phyloP scores from a whole-genome alignment of 192 early-diverging fungal genomes.

The Podila minutissima region DNA sequence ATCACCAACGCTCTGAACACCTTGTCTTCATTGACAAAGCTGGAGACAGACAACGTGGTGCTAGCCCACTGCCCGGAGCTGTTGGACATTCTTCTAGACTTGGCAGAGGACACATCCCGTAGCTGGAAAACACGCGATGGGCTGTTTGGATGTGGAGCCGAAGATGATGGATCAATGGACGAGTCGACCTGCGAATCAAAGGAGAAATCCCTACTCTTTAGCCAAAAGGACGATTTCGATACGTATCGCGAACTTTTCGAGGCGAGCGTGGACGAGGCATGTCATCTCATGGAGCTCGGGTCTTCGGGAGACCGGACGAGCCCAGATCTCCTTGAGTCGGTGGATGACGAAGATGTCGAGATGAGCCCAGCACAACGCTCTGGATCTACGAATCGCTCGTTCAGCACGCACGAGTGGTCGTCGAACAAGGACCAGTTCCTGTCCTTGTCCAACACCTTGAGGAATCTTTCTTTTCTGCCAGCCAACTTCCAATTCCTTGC shows the following conservation, averaged over 20 bases:
- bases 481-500: slow-evolving; percentile 60
- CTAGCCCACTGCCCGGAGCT: slow-evolving; percentile 72
- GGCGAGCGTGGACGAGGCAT: slow-evolving; percentile 61
- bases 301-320: background rate
- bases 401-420: slow-evolving; percentile 25
- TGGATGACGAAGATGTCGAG: slow-evolving; percentile 29
- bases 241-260: slow-evolving; percentile 63
- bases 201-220: slow-evolving; percentile 16
- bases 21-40: slow-evolving; percentile 66
- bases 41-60: slow-evolving; percentile 60
- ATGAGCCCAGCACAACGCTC: slow-evolving; percentile 5
- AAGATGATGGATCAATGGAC: background rate
- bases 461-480: slow-evolving; percentile 65
- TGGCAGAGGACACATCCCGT: slow-evolving; percentile 54
- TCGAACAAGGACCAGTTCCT: slow-evolving; percentile 61
- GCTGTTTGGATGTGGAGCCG: background rate
- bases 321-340: background rate
- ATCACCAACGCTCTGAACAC: slow-evolving; percentile 80
- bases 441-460: slow-evolving; percentile 60
- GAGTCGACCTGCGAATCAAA: background rate
- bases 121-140: slow-evolving; percentile 16
- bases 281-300: slow-evolving; percentile 36
- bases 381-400: slow-evolving; percentile 5
- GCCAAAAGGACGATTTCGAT: slow-evolving; percentile 25
- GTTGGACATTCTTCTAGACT: slow-evolving; percentile 70